Conservation (phyloP, 169 alveolate genomes). For the Plasmodium malariae region DNA sequence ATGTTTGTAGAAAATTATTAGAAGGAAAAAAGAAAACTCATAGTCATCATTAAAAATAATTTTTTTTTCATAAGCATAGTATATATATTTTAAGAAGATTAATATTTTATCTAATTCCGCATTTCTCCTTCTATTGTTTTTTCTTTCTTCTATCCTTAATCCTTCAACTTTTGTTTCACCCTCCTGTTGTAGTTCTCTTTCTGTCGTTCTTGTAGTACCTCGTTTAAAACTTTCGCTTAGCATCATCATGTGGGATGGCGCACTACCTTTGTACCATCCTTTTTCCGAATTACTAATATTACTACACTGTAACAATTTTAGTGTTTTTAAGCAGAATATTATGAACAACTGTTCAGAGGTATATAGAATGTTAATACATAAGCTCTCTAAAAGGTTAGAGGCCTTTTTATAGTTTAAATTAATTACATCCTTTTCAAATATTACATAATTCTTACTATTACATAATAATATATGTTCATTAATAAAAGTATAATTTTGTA, state of each 20-base stretch:
- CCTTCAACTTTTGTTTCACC: not conserved
- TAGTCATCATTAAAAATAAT: slow-evolving; percentile 40
- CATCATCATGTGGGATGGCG: not conserved
- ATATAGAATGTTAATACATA: slow-evolving; percentile 33
- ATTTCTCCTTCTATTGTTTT: not conserved
- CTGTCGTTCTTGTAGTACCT: not conserved
- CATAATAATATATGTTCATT: slow-evolving; percentile 37
- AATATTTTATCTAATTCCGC: slow-evolving; percentile 37
- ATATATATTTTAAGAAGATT: slow-evolving; percentile 62
- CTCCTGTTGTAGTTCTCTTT: not conserved
- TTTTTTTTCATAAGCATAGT: slow-evolving; percentile 40
- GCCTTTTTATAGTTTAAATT: slow-evolving; percentile 33
- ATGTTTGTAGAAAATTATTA: slow-evolving; percentile 53
- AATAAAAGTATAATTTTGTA: slow-evolving; percentile 19
- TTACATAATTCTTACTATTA: not conserved
- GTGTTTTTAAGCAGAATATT: slow-evolving; percentile 34
- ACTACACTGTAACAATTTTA: slow-evolving; percentile 17
- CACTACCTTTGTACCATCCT: not conserved
- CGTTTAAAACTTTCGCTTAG: not conserved
- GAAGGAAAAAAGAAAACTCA: slow-evolving; percentile 40
- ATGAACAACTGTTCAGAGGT: slow-evolving; percentile 47
- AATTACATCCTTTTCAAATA: slow-evolving; percentile 31
- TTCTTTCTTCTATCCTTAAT: no score
- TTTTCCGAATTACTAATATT: not conserved
- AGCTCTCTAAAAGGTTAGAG: slow-evolving; percentile 10